Conservation (phyloP, 768 basidiomycete species). For the Termitomyces sp. region DNA sequence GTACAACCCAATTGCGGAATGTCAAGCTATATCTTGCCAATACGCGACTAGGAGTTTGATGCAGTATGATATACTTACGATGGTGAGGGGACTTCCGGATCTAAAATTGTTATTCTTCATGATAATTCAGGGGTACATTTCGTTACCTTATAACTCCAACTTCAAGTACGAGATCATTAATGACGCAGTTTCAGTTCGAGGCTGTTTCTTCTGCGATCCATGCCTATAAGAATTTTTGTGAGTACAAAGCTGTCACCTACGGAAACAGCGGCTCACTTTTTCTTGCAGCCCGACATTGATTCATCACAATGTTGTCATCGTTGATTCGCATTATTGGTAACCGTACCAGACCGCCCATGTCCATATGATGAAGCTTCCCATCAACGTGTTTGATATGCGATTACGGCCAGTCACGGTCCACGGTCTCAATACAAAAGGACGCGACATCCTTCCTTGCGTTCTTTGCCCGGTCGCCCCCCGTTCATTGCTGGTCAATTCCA, state of each 20-base stretch:
- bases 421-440: not conserved
- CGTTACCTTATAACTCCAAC: not conserved
- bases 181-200: not conserved
- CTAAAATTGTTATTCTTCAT: not conserved
- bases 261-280: not conserved
- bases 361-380: not conserved
- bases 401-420: not conserved
- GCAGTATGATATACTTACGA: not conserved
- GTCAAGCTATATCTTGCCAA: not conserved
- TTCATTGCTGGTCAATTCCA: constrained; percentile 11
- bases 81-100: not conserved
- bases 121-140: not conserved
- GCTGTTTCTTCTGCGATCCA: not conserved
- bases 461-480: constrained; percentile 8
- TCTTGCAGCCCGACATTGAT: not conserved
- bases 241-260: not conserved
- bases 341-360: not conserved
- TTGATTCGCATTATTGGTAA: not conserved
- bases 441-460: not conserved
- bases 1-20: not conserved
- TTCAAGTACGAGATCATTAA: too few species aligned
- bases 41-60: not conserved
- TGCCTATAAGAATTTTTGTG: not conserved
- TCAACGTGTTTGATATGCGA: not conserved
- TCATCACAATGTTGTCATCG: not conserved